phyloP scores from a whole-genome alignment of 2,329 filamentous ascomycete genomes.

The Ophiostoma sp. region DNA sequence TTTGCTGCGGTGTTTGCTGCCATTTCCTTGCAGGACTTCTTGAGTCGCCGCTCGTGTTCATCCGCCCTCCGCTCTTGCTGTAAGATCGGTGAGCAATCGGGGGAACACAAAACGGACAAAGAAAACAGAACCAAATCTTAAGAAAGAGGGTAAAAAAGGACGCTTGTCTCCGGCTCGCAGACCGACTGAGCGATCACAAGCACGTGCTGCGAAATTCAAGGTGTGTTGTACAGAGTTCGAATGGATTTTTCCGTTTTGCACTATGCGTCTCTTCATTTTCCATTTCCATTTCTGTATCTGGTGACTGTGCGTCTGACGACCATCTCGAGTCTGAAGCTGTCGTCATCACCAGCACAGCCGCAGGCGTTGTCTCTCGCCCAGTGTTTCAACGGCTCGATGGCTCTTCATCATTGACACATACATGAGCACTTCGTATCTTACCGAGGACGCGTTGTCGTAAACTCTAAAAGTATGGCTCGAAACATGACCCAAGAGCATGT shows the following conservation, averaged over 20 bases:
- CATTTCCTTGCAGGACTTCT: background rate
- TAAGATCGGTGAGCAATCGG: slow-evolving; percentile 3
- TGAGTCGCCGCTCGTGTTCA: background rate
- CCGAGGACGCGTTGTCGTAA: background rate
- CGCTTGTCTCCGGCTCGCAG: background rate
- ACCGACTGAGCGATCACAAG: background rate
- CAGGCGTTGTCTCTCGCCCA: background rate
- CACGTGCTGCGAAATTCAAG: background rate
- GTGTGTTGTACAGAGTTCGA: background rate
- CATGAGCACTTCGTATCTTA: background rate
- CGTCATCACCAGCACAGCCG: slow-evolving; percentile 7
- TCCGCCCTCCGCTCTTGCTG: background rate
- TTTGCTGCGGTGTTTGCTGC: background rate
- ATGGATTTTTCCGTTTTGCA: background rate
- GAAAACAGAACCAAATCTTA: background rate
- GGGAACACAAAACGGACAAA: background rate
- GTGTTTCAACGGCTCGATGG: background rate
- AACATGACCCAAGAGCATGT: background rate
- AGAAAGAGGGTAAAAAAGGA: background rate
- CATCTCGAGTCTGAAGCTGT: background rate
- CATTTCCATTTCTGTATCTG: background rate
- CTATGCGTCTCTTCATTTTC: background rate
- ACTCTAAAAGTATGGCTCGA: background rate
- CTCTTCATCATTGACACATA: background rate
- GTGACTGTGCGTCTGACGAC: background rate